Percentiles rank a stretch among this genome's conserved stretches.
Conservation (phyloP, 371 early-diverging fungal species). For the Circinella umbellata region DNA sequence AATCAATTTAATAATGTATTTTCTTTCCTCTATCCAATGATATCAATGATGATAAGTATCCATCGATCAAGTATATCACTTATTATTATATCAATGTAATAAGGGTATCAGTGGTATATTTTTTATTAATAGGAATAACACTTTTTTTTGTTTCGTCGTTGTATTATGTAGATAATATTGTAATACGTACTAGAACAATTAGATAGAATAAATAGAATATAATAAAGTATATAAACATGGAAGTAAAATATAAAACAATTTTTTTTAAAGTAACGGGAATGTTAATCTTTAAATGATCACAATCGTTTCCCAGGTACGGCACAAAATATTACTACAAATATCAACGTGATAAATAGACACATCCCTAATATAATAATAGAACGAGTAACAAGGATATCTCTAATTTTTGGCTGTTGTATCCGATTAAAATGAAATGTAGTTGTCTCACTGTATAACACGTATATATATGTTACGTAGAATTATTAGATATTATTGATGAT, state of each 20-base stretch:
- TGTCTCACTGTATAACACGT: constrained; percentile 36
- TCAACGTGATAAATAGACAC: constrained; percentile 23
- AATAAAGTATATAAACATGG: too few relatives aligned
- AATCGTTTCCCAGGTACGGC: constrained; percentile 41
- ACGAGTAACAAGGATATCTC: constrained; percentile 29
- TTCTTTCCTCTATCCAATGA: too few relatives aligned
- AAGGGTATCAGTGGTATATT: too few relatives aligned
- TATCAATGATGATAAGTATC: too few relatives aligned
- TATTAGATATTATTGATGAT: neutral
- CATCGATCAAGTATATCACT: too few relatives aligned
- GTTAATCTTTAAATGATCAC: constrained; percentile 14
- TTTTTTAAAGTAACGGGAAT: neutral
- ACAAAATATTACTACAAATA: constrained; percentile 37
- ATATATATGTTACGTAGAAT: neutral
- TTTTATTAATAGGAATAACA: too few relatives aligned
- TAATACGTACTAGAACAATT: too few relatives aligned
- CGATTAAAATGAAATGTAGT: constrained; percentile 45
- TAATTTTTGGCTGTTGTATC: constrained; percentile 38
- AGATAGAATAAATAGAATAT: too few relatives aligned
- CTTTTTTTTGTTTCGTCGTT: too few relatives aligned
- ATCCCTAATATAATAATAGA: constrained; percentile 20
- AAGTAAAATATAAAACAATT: neutral
- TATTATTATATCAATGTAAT: too few relatives aligned
- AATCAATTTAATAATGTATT: too few relatives aligned
- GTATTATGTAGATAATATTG: too few relatives aligned